Percentiles rank a stretch among this genome's conserved stretches.
Conservation (phyloP, 768 basidiomycete species). For the Sutorius australiensis region DNA sequence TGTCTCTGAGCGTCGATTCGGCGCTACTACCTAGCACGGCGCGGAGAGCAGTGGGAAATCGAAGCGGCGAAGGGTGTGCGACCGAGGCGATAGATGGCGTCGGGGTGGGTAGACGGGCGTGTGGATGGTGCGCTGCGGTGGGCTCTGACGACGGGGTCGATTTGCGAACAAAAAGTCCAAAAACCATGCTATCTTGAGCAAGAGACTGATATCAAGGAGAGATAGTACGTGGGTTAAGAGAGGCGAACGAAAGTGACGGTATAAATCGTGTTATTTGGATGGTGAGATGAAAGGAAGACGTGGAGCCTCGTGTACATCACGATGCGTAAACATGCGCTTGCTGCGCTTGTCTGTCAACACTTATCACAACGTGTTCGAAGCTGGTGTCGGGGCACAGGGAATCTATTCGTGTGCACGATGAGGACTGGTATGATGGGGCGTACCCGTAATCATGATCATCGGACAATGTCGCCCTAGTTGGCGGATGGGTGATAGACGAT, state of each 20-base stretch:
- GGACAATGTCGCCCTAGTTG: neutral
- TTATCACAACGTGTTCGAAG: slow-evolving; percentile 8
- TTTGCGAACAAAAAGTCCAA: slow-evolving; percentile 41
- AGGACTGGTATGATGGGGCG: neutral
- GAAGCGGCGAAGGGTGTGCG: slow-evolving; percentile 22
- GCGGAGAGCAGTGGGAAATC: slow-evolving; percentile 13
- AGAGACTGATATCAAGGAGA: slow-evolving; percentile 10
- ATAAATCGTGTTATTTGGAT: slow-evolving; percentile 5
- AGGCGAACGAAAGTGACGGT: slow-evolving; percentile 1
- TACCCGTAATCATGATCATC: neutral
- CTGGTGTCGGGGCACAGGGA: neutral
- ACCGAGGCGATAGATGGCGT: slow-evolving; percentile 46
- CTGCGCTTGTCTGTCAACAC: slow-evolving; percentile 5
- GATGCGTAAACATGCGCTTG: slow-evolving; percentile 16
- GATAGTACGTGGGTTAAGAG: neutral
- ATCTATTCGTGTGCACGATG: neutral
- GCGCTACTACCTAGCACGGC: slow-evolving; percentile 18
- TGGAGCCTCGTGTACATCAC: slow-evolving; percentile 20
- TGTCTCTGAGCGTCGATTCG: slow-evolving; percentile 17
- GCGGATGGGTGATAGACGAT: neutral
- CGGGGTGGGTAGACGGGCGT: slow-evolving; percentile 47
- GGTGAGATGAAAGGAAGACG: slow-evolving; percentile 12
- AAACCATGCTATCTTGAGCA: slow-evolving; percentile 32
- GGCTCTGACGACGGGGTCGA: slow-evolving; percentile 7
- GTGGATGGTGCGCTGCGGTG: slow-evolving; percentile 2